These are phyloP conservation scores for Cordyceps fumosorosea DNA, from an alignment of 2,329 filamentous ascomycete genomes.

Conservation along the genomic window DNA sequence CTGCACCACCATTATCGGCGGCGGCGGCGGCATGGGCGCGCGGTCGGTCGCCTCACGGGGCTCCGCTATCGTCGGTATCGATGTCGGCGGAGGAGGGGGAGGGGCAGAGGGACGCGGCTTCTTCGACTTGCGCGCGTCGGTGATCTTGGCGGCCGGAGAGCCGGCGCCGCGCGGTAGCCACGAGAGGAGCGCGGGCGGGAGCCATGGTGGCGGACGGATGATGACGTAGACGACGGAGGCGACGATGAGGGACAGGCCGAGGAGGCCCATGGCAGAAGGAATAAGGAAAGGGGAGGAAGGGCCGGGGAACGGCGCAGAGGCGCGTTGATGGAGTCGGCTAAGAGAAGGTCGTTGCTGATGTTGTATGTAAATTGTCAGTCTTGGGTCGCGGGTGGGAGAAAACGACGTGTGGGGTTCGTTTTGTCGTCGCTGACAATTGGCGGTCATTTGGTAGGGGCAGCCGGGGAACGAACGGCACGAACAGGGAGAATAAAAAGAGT, in stretches of 20 bases:
- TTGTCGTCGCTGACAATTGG: neutral
- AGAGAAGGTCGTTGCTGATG: neutral
- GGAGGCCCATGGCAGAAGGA: conserved; percentile 41
- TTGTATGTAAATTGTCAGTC: too few species aligned
- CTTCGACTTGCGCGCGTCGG: neutral
- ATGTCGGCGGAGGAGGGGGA: neutral
- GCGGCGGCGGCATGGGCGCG: conserved; percentile 32
- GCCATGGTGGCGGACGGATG: conserved; percentile 46
- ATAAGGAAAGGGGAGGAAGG: neutral
- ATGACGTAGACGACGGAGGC: conserved; percentile 53
- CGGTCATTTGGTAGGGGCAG: too few species aligned
- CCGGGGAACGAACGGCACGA: too few species aligned
- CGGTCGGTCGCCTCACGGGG: conserved; percentile 20
- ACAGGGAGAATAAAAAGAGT: too few species aligned
- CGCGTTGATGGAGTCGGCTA: neutral
- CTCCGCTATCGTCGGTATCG: conserved; percentile 9
- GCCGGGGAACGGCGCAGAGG: neutral
- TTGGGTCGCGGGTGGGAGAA: neutral
- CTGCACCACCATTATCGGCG: conserved; percentile 24
- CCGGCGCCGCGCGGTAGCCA: conserved; percentile 1
- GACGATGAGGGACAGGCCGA: conserved; percentile 57
- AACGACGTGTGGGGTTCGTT: neutral
- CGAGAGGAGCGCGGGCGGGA: conserved; percentile 23
- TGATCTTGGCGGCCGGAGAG: neutral
- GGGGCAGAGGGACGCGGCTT: neutral